phyloP scores from a whole-genome alignment of 441 rosid genomes.

The Mallotus japonicus region DNA sequence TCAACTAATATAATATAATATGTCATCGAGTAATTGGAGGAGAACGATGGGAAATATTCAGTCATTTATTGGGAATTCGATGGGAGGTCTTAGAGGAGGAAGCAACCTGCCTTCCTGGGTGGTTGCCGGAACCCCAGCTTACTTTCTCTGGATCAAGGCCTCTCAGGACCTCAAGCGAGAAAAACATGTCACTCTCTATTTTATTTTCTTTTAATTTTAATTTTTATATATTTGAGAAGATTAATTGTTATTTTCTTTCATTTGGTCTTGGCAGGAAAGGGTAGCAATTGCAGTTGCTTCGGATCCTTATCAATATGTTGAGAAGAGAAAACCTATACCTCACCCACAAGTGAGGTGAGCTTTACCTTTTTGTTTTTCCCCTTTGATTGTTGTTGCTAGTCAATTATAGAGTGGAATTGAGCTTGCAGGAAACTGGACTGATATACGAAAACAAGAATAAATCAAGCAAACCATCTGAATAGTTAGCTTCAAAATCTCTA shows the following conservation, averaged over 20 bases:
- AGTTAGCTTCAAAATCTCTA: not conserved
- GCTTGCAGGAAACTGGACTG: conserved; percentile 71
- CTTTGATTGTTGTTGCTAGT: not conserved
- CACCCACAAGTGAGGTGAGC: conserved; percentile 65
- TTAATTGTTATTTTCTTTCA: not conserved
- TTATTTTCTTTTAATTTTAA: not conserved
- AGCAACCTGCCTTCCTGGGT: conserved; percentile 75
- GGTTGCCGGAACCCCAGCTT: conserved; percentile 84
- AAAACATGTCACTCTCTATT: conserved; percentile 47
- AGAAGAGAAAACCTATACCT: conserved; percentile 68
- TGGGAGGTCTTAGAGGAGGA: conserved; percentile 81
- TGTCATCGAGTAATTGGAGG: conserved; percentile 60
- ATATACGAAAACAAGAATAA: conserved; percentile 63
- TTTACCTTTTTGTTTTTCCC: not conserved
- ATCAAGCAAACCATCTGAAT: conserved; percentile 38
- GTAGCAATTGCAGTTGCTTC: conserved; percentile 57
- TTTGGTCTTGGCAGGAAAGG: conserved; percentile 47
- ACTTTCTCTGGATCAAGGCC: conserved; percentile 87
- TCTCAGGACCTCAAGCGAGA: conserved; percentile 76
- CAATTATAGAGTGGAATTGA: not conserved
- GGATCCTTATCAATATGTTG: conserved; percentile 60
- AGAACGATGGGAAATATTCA: conserved; percentile 62
- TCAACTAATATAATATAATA: too few species aligned
- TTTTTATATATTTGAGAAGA: not conserved
- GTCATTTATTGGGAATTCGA: conserved; percentile 61